These are phyloP conservation scores for Mayamaea pseudoterrestris DNA, from an alignment of 108 stramenopile species.

Conservation along the genomic window DNA sequence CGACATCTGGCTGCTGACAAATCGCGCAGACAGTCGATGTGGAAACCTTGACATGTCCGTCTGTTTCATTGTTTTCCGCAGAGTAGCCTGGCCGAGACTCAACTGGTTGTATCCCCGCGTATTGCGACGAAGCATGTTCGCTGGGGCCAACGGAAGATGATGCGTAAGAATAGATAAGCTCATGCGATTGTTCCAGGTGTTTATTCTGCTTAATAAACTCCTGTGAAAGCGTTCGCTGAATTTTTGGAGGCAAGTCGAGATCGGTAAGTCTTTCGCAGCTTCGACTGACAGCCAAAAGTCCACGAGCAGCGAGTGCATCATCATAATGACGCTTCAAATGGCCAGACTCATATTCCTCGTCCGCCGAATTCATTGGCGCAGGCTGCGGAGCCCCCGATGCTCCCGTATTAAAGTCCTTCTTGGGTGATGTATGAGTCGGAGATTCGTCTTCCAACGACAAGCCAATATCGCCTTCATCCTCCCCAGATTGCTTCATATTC, in stretches of 20 bases:
- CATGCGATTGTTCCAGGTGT: constrained; percentile 17
- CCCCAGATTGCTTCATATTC: constrained; percentile 59
- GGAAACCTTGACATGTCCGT: constrained; percentile 64
- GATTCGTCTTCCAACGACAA: constrained; percentile 80
- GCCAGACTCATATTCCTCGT: constrained; percentile 23
- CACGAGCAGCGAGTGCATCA: constrained; percentile 80
- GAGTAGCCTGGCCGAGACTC: constrained; percentile 1
- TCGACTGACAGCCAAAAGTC: constrained; percentile 73
- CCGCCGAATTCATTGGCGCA: constrained; percentile 15
- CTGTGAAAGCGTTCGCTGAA: constrained; percentile 76
- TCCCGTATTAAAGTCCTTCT: constrained; percentile 3
- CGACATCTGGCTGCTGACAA: constrained; percentile 56
- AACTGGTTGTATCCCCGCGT: too few relatives aligned
- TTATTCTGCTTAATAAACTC: constrained; percentile 66
- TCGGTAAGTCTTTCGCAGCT: constrained; percentile 81
- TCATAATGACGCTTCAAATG: constrained; percentile 77
- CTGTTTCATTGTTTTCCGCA: constrained; percentile 11
- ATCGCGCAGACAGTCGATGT: constrained; percentile 60
- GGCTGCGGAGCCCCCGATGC: constrained; percentile 14
- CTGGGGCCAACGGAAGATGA: background rate
- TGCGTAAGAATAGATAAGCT: background rate
- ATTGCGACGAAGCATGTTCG: too few relatives aligned
- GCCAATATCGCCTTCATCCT: constrained; percentile 84
- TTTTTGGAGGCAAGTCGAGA: constrained; percentile 72
- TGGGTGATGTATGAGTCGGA: constrained; percentile 22